Evolutionary conservation across 106 monocot species (phyloP).

Genomic region (Dendrobium huoshanense): DNA sequence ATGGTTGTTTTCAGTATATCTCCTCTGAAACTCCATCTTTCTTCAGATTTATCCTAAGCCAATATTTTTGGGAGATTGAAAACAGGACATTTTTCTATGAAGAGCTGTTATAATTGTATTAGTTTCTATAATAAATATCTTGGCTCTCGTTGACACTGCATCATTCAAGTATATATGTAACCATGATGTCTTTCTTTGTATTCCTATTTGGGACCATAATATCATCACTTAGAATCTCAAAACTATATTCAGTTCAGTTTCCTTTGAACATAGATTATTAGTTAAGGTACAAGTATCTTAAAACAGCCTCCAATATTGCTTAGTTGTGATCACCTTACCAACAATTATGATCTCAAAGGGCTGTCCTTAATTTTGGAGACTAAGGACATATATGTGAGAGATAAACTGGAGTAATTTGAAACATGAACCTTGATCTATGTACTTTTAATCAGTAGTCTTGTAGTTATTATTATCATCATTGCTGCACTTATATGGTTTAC

Average conservation of each 20-base stretch:
- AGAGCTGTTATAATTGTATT: neutral
- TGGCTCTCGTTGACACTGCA: neutral
- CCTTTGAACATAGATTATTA: too few species aligned
- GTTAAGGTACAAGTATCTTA: too few species aligned
- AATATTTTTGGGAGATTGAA: neutral
- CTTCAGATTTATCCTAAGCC: neutral
- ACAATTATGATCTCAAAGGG: neutral
- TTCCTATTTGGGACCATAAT: neutral
- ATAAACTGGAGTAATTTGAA: neutral
- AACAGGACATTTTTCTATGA: too few species aligned
- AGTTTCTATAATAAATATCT: neutral
- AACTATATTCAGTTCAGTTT: neutral
- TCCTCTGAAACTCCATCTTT: neutral
- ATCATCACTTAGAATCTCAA: neutral
- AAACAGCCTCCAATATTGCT: neutral
- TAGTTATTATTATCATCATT: neutral
- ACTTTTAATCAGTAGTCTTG: neutral
- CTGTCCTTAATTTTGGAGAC: neutral
- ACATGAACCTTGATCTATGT: neutral
- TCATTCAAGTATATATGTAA: neutral
- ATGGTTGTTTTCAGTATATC: neutral
- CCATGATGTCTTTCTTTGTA: neutral
- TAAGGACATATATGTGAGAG: neutral
- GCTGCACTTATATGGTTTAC: neutral
- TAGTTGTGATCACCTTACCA: neutral